Conservation (phyloP, 2,329 filamentous ascomycete genomes). For the Diaporthe citriasiana region DNA sequence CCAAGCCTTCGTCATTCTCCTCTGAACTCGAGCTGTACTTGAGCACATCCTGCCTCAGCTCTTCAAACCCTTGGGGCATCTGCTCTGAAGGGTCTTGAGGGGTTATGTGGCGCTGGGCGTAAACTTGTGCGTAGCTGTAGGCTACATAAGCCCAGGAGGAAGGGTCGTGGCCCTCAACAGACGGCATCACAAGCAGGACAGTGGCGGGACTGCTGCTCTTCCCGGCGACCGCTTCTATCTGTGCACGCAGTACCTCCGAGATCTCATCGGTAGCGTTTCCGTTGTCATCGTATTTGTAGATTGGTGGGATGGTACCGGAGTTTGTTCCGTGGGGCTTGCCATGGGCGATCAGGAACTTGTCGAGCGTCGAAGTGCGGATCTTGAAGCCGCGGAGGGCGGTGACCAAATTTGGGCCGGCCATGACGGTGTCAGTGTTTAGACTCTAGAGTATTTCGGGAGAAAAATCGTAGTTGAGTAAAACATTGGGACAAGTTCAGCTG, state of each 20-base stretch:
- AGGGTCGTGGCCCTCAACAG: neutral
- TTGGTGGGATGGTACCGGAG: neutral
- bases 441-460: neutral
- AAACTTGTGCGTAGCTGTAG: neutral
- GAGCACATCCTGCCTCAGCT: neutral
- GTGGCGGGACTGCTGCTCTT: neutral
- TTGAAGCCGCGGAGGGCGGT: slow-evolving; percentile 9
- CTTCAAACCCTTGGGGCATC: neutral
- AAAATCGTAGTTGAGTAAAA: neutral
- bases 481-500: neutral
- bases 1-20: slow-evolving; percentile 5
- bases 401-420: neutral
- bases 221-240: no score
- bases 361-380: neutral
- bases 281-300: neutral
- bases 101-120: neutral
- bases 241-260: neutral
- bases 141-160: slow-evolving; percentile 4
- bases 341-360: neutral
- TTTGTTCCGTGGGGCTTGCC: neutral
- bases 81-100: neutral
- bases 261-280: slow-evolving; percentile 5
- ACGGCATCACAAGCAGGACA: neutral
- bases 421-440: neutral
- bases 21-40: neutral